Evolutionary conservation across 306 rosid genomes (phyloP).

Genomic region (Adenanthera pavonina): DNA sequence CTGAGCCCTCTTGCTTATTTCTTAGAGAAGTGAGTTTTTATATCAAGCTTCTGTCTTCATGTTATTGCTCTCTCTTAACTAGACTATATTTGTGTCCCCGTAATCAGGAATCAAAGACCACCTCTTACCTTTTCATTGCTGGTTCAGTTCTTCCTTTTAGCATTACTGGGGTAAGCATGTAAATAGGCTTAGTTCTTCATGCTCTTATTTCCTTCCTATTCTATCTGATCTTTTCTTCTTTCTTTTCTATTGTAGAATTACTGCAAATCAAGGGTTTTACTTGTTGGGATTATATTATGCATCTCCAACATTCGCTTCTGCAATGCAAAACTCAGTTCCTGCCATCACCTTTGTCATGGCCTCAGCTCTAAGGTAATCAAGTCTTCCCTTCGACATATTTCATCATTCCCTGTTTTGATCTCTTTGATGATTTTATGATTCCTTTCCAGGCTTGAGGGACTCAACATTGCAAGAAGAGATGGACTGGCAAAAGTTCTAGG

Average conservation of each 20-base stretch:
- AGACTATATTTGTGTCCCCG: conserved; percentile 3
- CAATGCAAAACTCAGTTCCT: conserved; percentile 79
- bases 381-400: neutral
- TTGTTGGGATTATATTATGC: conserved; percentile 71
- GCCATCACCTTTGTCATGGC: conserved; percentile 74
- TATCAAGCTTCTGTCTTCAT: neutral
- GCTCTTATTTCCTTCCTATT: conserved; percentile 21
- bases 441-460: conserved; percentile 57
- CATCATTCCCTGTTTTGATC: conserved; percentile 19
- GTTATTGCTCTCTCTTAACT: conserved; percentile 23
- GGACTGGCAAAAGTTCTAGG: conserved; percentile 76
- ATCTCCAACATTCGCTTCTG: conserved; percentile 82
- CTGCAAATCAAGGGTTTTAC: conserved; percentile 83
- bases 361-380: conserved; percentile 56
- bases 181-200: conserved; percentile 11
- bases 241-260: conserved; percentile 43
- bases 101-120: conserved; percentile 69
- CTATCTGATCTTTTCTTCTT: conserved; percentile 23
- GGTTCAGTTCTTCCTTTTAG: conserved; percentile 72
- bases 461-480: conserved; percentile 59
- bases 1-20: conserved; percentile 67
- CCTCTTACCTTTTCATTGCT: conserved; percentile 64
- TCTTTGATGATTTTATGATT: conserved; percentile 9
- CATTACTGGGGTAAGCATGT: conserved; percentile 67
- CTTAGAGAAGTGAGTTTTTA: conserved; percentile 65